Evolutionary conservation across 805 yeast species (phyloP).

Genomic region (Cyberlindnera bimundalis): DNA sequence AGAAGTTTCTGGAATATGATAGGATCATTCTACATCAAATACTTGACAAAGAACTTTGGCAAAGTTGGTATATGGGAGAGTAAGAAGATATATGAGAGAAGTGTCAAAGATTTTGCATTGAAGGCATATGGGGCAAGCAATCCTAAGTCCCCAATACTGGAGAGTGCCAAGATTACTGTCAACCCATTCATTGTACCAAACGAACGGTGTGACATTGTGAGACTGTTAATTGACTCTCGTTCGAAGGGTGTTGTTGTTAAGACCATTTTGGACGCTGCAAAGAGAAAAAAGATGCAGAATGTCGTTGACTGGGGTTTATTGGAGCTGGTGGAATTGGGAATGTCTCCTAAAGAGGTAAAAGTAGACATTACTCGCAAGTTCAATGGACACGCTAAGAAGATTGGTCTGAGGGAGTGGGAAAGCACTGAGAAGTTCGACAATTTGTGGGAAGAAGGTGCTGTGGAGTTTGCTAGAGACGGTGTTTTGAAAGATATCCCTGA

Average conservation of each 20-base stretch:
- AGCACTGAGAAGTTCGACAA: conserved; percentile 4
- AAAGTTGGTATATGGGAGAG: conserved; percentile 8
- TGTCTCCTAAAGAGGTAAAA: conserved; percentile 17
- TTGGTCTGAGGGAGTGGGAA: conserved; percentile 16
- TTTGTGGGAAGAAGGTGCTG: conserved; percentile 8
- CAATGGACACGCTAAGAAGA: conserved; percentile 5
- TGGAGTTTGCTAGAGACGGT: conserved; percentile 10
- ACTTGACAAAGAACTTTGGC: conserved; percentile 13
- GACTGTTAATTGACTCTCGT: conserved; percentile 13
- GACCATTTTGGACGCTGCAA: conserved; percentile 22
- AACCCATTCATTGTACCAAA: conserved; percentile 19
- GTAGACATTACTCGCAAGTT: conserved; percentile 13
- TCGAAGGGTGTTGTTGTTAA: conserved; percentile 17
- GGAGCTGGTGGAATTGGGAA: conserved; percentile 20
- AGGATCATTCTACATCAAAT: conserved; percentile 20
- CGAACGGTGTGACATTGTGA: conserved; percentile 6
- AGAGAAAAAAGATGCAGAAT: conserved; percentile 1
- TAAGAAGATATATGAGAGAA: conserved; percentile 15
- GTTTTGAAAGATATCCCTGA: conserved; percentile 5
- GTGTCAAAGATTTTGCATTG: conserved; percentile 13
- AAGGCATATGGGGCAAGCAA: conserved; percentile 11
- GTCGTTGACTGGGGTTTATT: conserved; percentile 18
- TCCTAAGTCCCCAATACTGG: conserved; percentile 2
- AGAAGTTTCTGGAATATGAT: conserved; percentile 22
- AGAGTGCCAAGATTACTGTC: conserved; percentile 5